These are phyloP conservation scores for Aspergillus quadricinctus DNA, from an alignment of 2,329 filamentous ascomycete species.

Conservation along the genomic window DNA sequence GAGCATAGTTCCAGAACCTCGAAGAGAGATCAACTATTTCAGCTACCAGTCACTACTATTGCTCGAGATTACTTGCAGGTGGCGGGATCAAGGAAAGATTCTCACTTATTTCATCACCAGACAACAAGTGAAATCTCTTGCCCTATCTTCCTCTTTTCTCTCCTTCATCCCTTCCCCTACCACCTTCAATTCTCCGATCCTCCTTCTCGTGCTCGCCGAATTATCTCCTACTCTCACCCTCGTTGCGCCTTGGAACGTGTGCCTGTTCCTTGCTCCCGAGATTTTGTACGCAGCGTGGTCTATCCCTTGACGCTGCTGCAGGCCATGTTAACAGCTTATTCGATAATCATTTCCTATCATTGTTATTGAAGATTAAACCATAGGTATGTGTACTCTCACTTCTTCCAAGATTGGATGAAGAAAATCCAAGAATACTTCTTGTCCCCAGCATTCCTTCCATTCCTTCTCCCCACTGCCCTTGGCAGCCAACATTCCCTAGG, in stretches of 20 bases:
- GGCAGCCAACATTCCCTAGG: conserved; percentile 25
- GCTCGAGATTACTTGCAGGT: neutral
- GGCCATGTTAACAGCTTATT: neutral
- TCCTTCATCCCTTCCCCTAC: conserved; percentile 6
- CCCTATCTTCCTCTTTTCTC: conserved; percentile 1
- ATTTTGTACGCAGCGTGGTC: neutral
- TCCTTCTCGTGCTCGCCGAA: conserved; percentile 14
- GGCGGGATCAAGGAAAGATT: neutral
- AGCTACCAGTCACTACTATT: neutral
- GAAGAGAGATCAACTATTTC: neutral
- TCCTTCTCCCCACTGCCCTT: conserved; percentile 13
- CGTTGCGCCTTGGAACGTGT: conserved; percentile 15
- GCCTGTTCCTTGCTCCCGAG: conserved; percentile 4
- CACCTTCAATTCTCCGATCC: conserved; percentile 12
- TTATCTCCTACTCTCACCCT: conserved; percentile 4
- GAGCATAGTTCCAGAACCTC: neutral
- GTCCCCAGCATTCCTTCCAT: conserved; percentile 28
- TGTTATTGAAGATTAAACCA: neutral
- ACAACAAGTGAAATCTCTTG: neutral
- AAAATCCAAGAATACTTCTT: conserved; percentile 14
- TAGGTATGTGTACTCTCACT: neutral
- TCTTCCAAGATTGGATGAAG: neutral
- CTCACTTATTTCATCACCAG: neutral
- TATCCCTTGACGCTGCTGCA: neutral
- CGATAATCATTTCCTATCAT: neutral